Conservation (phyloP, 2,329 filamentous ascomycete genomes). For the Neonectria neomacrospora region DNA sequence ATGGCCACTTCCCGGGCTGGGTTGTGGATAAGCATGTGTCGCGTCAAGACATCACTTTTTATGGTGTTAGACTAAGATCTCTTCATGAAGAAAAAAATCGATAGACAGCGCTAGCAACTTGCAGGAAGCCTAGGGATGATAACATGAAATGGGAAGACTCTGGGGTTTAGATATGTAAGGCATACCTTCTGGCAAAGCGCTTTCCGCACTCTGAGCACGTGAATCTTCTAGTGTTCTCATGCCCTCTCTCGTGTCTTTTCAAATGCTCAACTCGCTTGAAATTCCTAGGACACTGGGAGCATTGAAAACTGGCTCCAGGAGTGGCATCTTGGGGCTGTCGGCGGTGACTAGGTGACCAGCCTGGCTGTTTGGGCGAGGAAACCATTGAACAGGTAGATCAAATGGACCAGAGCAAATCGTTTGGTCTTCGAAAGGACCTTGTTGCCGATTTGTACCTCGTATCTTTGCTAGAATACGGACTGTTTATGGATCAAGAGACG, state of each 20-base stretch:
- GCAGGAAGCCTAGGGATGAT: background rate
- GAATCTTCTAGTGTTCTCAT: conserved; percentile 14
- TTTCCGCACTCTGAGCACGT: conserved; percentile 12
- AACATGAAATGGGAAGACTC: background rate
- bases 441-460: background rate
- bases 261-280: conserved; percentile 27
- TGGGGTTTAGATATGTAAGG: background rate
- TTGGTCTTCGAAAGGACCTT: background rate
- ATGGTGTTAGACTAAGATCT: background rate
- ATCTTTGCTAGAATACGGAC: background rate
- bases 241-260: conserved; percentile 19
- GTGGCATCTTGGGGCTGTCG: background rate
- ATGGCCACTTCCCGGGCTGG: background rate
- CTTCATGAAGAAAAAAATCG: background rate
- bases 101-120: background rate
- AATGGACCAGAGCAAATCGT: background rate
- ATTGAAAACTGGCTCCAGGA: background rate
- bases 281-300: conserved; percentile 4
- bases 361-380: background rate
- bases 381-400: background rate
- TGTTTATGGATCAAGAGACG: conserved; percentile 1
- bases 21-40: conserved; percentile 5
- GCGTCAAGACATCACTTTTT: conserved; percentile 16
- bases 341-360: background rate
- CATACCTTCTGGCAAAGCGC: conserved; percentile 18